Conservation (phyloP, 2,329 filamentous ascomycete genomes). For the Pseudocercospora macadamiae region DNA sequence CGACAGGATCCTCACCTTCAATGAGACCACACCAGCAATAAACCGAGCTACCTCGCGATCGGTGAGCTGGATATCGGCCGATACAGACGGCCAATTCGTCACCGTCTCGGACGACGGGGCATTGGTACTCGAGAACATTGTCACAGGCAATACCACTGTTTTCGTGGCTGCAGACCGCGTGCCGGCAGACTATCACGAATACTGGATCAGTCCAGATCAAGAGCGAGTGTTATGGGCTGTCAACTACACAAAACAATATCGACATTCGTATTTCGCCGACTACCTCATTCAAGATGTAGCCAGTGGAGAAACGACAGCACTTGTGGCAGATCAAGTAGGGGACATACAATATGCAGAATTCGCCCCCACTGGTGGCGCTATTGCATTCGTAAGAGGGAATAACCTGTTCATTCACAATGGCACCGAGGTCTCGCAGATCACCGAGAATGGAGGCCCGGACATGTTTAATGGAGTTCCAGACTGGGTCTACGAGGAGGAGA, state of each 20-base stretch:
- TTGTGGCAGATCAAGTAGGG: constrained; percentile 62
- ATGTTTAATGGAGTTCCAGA: constrained; percentile 67
- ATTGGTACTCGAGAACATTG: constrained; percentile 64
- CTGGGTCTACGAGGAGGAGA: constrained; percentile 66
- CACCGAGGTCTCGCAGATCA: constrained; percentile 60
- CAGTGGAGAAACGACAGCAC: constrained; percentile 57
- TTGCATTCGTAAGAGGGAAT: constrained; percentile 70
- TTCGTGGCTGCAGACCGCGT: constrained; percentile 63
- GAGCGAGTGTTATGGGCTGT: constrained; percentile 63
- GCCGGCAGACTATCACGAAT: constrained; percentile 59
- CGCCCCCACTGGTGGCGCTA: constrained; percentile 59
- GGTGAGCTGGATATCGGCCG: constrained; percentile 59
- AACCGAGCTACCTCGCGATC: constrained; percentile 14
- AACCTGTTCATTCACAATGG: constrained; percentile 63
- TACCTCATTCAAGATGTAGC: constrained; percentile 66
- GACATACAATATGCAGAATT: constrained; percentile 70
- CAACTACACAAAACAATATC: constrained; percentile 70
- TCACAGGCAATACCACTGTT: constrained; percentile 58
- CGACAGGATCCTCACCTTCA: constrained; percentile 21
- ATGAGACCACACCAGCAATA: constrained; percentile 24
- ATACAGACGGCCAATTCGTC: constrained; percentile 65
- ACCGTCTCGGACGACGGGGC: constrained; percentile 54
- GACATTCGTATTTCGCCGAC: constrained; percentile 68
- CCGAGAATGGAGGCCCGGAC: constrained; percentile 62
- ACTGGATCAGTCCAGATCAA: constrained; percentile 64